Base-by-base conservation (phyloP, 495 filamentous ascomycete genomes). In the Penicillium alfredii region DNA sequence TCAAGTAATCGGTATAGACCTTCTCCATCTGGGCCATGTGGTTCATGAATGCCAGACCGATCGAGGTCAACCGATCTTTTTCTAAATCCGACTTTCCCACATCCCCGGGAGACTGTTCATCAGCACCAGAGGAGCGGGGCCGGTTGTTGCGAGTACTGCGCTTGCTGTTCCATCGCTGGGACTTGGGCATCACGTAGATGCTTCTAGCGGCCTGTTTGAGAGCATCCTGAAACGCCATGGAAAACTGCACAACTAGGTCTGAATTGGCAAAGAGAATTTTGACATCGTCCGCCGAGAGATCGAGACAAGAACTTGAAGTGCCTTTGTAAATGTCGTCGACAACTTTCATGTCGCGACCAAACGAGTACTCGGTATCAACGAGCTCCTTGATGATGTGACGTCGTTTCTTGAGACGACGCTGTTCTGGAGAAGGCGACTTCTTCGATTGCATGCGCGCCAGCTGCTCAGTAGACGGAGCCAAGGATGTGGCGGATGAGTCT, bases 251-350 rank as follows among this genome's bases (percentile, higher is more conserved):
- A 45, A 97, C 80, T 44, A 94, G 77, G 41, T 88, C 83, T 2
- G 83, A 87, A 50, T 97, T 98, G 32, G 82, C 78, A 54, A 98
- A 98, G 12, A 98, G 75, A 10, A 80, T 71, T 55, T 86, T 92
- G 40, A 92, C 78, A 38, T 94, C 93, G 29, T 88, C 82, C 11
- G 70, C 56, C 16, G 82, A 85, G n/a, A 96, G 72, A 34, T 85
- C 76, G 12, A 86, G 74, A 30, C 81, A 83, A 11, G 86, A 80
- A 43, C 83, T 82, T 0, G 86, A 87, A 0, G 92, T 96, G n/a
- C 83, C 86, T 59, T 89, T 93, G 68, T 96, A 98, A 28, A 97
- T 95, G 49, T 95, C 87, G 51, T 93, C 85, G 4, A 93, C 81
- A 24, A 98, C 86, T 49, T 84, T 94, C 86, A 98, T 90, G 60